phyloP scores from a whole-genome alignment of 345 rosid species.

The Pugionium cornutum region DNA sequence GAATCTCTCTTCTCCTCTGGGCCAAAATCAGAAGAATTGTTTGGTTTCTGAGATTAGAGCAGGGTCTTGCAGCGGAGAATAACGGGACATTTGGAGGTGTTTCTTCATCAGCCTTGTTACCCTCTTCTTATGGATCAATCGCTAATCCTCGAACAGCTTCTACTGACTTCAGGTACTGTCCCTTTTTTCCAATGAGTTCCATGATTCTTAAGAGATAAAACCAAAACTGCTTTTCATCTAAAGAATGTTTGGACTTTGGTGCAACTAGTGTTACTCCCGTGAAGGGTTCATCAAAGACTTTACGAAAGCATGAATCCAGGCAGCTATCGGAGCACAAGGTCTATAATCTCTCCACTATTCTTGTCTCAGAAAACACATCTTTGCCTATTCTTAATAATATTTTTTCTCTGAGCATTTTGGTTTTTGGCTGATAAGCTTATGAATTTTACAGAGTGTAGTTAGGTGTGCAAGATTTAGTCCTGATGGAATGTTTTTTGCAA shows the following conservation, averaged over 20 bases:
- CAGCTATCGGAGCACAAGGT: conserved; percentile 73
- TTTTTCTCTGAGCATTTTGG: not conserved
- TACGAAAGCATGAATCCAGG: conserved; percentile 44
- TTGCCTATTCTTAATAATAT: not conserved
- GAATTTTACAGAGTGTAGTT: conserved; percentile 61
- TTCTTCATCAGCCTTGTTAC: conserved; percentile 48
- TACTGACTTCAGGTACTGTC: conserved; percentile 64
- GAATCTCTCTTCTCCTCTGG: not conserved
- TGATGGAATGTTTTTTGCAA: conserved; percentile 81
- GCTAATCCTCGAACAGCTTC: conserved; percentile 52
- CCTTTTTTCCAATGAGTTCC: not conserved
- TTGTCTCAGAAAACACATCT: conserved; percentile 8
- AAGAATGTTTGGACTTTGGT: conserved; percentile 15
- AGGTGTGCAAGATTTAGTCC: conserved; percentile 89
- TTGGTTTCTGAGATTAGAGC: conserved; percentile 48
- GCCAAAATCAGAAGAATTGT: conserved; percentile 4
- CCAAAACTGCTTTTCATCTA: not conserved
- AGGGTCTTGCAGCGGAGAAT: conserved; percentile 89
- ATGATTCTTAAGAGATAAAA: conserved; percentile 12
- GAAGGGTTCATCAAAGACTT: conserved; percentile 64
- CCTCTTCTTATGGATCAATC: conserved; percentile 52
- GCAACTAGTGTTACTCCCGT: conserved; percentile 53
- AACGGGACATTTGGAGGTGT: conserved; percentile 58
- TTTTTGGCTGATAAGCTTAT: conserved; percentile 15
- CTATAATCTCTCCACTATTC: conserved; percentile 11